Evolutionary conservation across 768 basidiomycete genomes (phyloP), one percentile per base, ranked within the genome.

Genomic region (Sutorius australiensis): DNA sequence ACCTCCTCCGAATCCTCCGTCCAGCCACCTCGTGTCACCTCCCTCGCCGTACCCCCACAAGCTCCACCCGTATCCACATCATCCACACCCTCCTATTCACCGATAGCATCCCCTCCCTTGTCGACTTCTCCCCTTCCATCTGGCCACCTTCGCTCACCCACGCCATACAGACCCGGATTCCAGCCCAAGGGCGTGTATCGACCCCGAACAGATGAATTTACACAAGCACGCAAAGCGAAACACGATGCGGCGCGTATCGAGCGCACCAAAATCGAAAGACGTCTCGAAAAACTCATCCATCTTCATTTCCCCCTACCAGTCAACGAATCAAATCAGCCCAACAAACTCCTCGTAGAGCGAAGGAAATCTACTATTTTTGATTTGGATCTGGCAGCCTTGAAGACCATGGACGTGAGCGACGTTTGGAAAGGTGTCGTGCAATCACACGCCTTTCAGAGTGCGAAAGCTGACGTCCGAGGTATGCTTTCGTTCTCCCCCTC

Each of bases 161-260:
- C 86, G 1, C 88, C 86, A 2, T 98, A 98, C 66, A 84, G 87
- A 42, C 84, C 91, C 3, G 92, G 93, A 1, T 99, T 98, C 66
- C 95, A 99, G 67, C 95, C 95, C 6, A 87, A 80, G 61, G 95
- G 95, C 5, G 82, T 93, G 5, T 86, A 82, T 65, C 74, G 85
- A 12, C 83, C 79, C 6, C 80, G 87, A 34, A 97, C 94, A 7
- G 92, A 91, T 50, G 89, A 92, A 49, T 98, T 92, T 61, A 51
- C 51, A 5, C 77, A 78, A 4, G 58, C 75, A 11, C 75, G 77
- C 27, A 71, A 64, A 17, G 56, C 53, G 28, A 67, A 53, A 37
- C 70, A 74, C 11, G 77, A 78, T 44, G 70, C 69, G 13, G 79
- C 79, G 39, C 81, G 86, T 30, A 78, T 91, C 14, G 93, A 98